Percentiles rank a stretch among this genome's conserved stretches.
Evolutionary conservation across 257 asterid genomes (phyloP).

Genomic region (Solanum chiquidenum): DNA sequence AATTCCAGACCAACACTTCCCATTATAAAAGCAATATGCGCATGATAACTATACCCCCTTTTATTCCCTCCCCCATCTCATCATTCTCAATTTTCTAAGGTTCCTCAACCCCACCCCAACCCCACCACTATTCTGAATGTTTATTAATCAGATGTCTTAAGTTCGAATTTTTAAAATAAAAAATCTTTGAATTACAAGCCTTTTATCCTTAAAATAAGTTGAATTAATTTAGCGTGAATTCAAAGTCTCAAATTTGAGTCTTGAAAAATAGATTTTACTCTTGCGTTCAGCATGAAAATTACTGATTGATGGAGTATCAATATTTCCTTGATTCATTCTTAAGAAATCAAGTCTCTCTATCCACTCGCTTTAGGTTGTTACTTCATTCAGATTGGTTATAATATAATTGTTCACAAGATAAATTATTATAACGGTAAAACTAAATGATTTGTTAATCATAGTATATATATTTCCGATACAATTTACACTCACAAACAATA

Average conservation of each 20-base stretch:
- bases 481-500: too few species aligned
- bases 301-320: too few species aligned
- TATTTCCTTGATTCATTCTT: not conserved
- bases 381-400: too few species aligned
- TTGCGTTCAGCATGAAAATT: not conserved
- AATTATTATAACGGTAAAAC: not conserved
- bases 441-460: not conserved
- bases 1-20: constrained; percentile 47
- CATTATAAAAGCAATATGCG: constrained; percentile 18
- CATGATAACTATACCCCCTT: constrained; percentile 15
- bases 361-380: fast-evolving
- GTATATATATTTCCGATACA: not conserved
- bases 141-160: not conserved
- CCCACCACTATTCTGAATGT: not conserved
- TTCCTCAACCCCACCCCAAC: not conserved
- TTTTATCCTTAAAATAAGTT: not conserved
- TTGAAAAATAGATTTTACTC: not conserved
- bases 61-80: not conserved
- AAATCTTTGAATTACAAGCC: not conserved
- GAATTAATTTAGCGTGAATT: not conserved
- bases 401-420: too few species aligned
- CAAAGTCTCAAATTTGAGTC: not conserved
- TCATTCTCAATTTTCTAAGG: not conserved
- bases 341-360: not conserved
- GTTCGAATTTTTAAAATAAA: fast-evolving